A percentile compares a stretch with the other conserved stretches of the same genome.
Evolutionary conservation across 2,329 filamentous ascomycete species (phyloP).

Genomic region (Tolypocladium guangdongense): DNA sequence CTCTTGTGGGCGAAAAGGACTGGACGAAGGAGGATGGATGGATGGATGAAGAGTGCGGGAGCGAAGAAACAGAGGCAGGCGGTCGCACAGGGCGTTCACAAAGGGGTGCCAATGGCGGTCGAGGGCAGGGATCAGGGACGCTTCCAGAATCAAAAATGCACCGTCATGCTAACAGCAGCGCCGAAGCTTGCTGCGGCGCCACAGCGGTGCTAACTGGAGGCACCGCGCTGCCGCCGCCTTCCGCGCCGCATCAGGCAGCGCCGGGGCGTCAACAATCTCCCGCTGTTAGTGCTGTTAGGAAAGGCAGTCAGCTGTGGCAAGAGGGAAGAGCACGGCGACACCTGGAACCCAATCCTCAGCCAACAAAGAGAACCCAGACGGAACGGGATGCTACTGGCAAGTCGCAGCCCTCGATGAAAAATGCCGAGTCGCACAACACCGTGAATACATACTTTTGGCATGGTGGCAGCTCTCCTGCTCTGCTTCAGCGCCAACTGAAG

Average conservation of each 20-base stretch:
- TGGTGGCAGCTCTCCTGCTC: neutral
- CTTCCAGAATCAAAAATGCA: neutral
- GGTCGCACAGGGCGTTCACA: slow-evolving; percentile 2
- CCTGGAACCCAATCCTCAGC: neutral
- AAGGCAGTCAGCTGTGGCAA: neutral
- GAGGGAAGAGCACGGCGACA: neutral
- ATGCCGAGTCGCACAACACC: neutral
- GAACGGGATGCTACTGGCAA: neutral
- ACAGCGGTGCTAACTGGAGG: neutral
- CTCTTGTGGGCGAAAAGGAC: slow-evolving; percentile 2
- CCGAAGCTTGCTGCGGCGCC: too few relatives aligned
- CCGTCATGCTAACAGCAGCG: neutral
- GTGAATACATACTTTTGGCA: neutral
- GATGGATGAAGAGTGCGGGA: neutral
- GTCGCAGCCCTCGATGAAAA: neutral
- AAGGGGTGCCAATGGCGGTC: slow-evolving; percentile 1
- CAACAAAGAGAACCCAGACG: neutral
- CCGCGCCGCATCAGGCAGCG: neutral
- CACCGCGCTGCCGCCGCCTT: neutral
- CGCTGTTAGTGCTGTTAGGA: neutral
- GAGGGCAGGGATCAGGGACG: neutral
- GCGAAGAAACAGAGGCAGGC: neutral
- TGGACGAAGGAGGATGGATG: slow-evolving; percentile 2
- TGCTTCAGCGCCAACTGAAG: neutral
- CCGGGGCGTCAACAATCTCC: neutral